Conservation (phyloP, 2,329 filamentous ascomycete genomes). For the Sphaerostilbella broomeana region DNA sequence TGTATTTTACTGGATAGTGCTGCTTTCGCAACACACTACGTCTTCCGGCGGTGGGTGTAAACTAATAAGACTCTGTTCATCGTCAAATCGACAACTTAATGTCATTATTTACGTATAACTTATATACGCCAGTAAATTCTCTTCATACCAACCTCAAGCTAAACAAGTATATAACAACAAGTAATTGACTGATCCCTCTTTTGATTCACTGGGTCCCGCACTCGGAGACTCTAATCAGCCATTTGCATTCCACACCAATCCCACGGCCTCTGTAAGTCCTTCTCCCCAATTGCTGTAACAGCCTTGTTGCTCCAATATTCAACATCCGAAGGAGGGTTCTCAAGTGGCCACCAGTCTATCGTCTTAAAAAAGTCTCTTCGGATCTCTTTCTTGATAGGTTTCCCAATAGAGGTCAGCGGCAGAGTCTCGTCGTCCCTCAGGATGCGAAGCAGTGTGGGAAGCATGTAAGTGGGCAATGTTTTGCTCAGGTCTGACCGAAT, state of each 20-base stretch:
- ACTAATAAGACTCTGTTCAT: too few relatives aligned
- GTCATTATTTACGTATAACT: too few relatives aligned
- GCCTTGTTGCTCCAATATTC: not conserved
- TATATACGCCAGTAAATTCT: too few relatives aligned
- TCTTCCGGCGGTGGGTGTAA: too few relatives aligned
- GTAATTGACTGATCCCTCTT: too few relatives aligned
- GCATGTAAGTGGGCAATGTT: not conserved
- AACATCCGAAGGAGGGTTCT: not conserved
- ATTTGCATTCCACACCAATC: not conserved
- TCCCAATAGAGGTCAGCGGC: not conserved
- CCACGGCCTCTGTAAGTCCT: not conserved
- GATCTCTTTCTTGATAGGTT: not conserved
- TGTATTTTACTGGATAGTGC: too few relatives aligned
- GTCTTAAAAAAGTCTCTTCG: not conserved
- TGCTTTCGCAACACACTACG: too few relatives aligned
- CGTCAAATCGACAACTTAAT: too few relatives aligned
- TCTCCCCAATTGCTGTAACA: not conserved
- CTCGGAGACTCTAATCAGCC: not conserved
- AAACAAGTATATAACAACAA: too few relatives aligned
- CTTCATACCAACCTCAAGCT: too few relatives aligned
- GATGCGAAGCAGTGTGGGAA: conserved; percentile 1
- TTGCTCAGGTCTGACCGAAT: not conserved
- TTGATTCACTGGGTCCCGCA: too few relatives aligned
- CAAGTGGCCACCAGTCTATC: not conserved
- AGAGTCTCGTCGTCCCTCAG: not conserved